Evolutionary conservation across 257 asterid genomes (phyloP).

Genomic region (Ilex aquifolium): DNA sequence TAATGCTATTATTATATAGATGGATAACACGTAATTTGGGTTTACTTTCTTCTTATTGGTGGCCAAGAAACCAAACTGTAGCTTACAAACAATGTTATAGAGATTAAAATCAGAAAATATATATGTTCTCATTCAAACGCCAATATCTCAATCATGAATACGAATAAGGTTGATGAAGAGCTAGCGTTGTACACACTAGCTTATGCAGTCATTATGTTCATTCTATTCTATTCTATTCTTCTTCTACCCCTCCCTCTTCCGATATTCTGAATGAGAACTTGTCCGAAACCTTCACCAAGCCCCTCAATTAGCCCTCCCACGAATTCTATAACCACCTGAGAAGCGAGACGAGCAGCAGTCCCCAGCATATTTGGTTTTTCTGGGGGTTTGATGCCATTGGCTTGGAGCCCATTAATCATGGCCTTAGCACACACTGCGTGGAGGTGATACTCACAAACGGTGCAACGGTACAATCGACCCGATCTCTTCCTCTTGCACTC

Average conservation of each 20-base stretch:
- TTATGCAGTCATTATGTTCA: not conserved
- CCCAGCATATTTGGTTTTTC: constrained; percentile 58
- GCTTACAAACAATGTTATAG: no score
- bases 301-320: constrained; percentile 72
- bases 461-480: constrained; percentile 62
- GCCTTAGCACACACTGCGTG: constrained; percentile 74
- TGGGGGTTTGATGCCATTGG: constrained; percentile 44
- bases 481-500: constrained; percentile 56
- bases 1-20: no score
- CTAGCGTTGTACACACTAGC: not conserved
- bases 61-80: no score
- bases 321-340: constrained; percentile 67
- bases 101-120: no score
- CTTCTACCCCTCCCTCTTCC: constrained; percentile 41
- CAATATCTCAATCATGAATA: no score
- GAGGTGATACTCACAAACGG: constrained; percentile 55
- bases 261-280: constrained; percentile 45
- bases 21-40: no score
- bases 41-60: no score
- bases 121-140: no score
- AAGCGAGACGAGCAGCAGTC: constrained; percentile 61
- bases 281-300: constrained; percentile 76
- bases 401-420: constrained; percentile 61
- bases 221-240: constrained; percentile 13
- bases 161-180: not conserved